phyloP scores from a whole-genome alignment of 148 eudicot genomes.

The Chenopodium quinoa region DNA sequence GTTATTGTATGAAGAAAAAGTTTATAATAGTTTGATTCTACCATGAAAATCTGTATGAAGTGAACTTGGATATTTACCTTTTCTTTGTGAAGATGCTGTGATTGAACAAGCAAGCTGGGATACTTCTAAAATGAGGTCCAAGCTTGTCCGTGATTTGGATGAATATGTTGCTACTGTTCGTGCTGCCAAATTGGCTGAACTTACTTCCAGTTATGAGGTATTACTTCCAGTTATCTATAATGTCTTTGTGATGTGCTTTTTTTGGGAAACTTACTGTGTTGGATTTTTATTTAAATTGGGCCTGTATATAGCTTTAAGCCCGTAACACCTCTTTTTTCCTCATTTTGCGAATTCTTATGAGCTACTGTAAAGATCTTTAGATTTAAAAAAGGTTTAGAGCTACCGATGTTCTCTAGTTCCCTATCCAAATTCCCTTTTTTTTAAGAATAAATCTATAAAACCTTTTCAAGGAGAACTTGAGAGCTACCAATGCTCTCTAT shows the following conservation, averaged over 20 bases:
- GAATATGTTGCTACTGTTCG: constrained; percentile 75
- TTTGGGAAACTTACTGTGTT: background rate
- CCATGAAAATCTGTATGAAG: background rate
- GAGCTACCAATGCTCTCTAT: background rate
- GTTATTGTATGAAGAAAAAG: background rate
- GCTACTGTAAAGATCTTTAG: background rate
- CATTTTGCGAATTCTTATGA: background rate
- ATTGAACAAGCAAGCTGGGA: constrained; percentile 88
- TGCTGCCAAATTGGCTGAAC: constrained; percentile 77
- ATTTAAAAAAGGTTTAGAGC: no score
- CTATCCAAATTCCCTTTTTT: background rate
- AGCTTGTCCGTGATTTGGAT: constrained; percentile 80
- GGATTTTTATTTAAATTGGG: background rate
- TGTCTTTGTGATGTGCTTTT: background rate
- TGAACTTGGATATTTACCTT: constrained; percentile 1
- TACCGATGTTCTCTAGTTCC: no score
- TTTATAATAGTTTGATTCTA: background rate
- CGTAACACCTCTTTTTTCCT: background rate
- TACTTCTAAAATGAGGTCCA: constrained; percentile 70
- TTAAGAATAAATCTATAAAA: background rate
- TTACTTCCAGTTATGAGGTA: constrained; percentile 83
- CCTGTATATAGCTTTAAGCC: background rate
- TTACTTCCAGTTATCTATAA: background rate
- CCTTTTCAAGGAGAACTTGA: background rate
- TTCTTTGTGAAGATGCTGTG: constrained; percentile 50